Base-by-base conservation (phyloP, 2,329 filamentous ascomycete species). In the Calycina herbarum region DNA sequence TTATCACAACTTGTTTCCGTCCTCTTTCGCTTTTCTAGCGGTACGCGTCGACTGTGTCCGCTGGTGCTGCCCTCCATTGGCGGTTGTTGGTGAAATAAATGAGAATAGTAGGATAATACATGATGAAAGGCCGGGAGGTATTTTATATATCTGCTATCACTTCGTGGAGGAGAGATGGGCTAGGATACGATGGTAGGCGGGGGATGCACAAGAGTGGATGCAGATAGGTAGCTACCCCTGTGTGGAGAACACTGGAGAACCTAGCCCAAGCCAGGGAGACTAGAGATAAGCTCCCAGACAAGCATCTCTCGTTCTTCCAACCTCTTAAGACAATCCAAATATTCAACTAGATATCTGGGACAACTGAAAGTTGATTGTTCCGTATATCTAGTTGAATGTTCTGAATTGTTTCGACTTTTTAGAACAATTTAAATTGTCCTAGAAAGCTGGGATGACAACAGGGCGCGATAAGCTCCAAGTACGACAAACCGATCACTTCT, bases 1-100 rank as follows among this genome's bases (percentile, higher is more conserved):
- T 79, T 79, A 73, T 82, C 80, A 73, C 80, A 82, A 62, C 75
- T 78, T 17, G 63, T 68, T 68, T 81, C 80, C 61, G 80, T 80
- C 29, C 79, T 75, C 68, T 81, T 80, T 56, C 80, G 76, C 70
- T 80, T 79, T 64, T 80, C 78, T 57, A 77, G 74, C 5, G 80
- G 80, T 13, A 81, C 79, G 64, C 76, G 72, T 65, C 73, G 72
- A 63, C 71, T 74, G 45, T 51, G 51, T 20, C 15, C 20, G 42
- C n/a, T 20, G 17, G 7, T 48, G 45, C n/a, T 48, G 45, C 45
- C 45, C 45, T 48, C 45, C 45, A 48, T 48, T 20, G 45, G 4
- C 35, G 35, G 8, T 38, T 38, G 45, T 24, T 1, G n/a, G n/a
- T 20, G 8, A 1, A n/a, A 48, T 3, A 6, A n/a, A 7, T 20